These are phyloP conservation scores for Capillidium rhysosporum DNA, from an alignment of 371 early-diverging fungal genomes.

Conservation along the genomic window DNA sequence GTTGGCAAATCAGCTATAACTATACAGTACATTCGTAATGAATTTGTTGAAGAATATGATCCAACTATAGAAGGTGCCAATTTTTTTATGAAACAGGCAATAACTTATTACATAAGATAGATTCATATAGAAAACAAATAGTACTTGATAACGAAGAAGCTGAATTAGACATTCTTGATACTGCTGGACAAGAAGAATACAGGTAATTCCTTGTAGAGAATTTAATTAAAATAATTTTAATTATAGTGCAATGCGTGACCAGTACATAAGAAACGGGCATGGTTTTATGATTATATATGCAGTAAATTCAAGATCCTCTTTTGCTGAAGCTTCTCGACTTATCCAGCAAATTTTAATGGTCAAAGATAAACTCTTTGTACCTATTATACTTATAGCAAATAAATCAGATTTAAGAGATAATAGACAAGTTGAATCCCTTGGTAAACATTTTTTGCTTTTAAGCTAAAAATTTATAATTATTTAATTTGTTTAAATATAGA, in stretches of 20 bases:
- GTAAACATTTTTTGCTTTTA: slow-evolving; percentile 6
- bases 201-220: slow-evolving; percentile 16
- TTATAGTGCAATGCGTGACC: slow-evolving; percentile 67
- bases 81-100: no score
- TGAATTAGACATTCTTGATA: slow-evolving; percentile 77
- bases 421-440: slow-evolving; percentile 42
- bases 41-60: slow-evolving; percentile 79
- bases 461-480: background rate
- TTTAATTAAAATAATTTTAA: background rate
- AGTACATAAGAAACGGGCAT: slow-evolving; percentile 81
- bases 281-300: slow-evolving; percentile 72
- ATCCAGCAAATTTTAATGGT: slow-evolving; percentile 60
- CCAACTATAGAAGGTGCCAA: slow-evolving; percentile 59
- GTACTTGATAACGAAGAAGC: slow-evolving; percentile 69
- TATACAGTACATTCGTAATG: slow-evolving; percentile 75
- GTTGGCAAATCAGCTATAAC: slow-evolving; percentile 86
- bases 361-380: slow-evolving; percentile 66
- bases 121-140: slow-evolving; percentile 72
- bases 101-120: slow-evolving; percentile 13
- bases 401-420: slow-evolving; percentile 68
- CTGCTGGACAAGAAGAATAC: slow-evolving; percentile 75
- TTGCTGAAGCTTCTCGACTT: slow-evolving; percentile 51
- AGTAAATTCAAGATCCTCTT: slow-evolving; percentile 56
- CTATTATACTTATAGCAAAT: slow-evolving; percentile 68
- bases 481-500: slow-evolving; percentile 12